A percentile compares a stretch with the other conserved stretches of the same genome.
Conservation (phyloP, 257 asterid genomes). For the Fraxinus anomala region DNA sequence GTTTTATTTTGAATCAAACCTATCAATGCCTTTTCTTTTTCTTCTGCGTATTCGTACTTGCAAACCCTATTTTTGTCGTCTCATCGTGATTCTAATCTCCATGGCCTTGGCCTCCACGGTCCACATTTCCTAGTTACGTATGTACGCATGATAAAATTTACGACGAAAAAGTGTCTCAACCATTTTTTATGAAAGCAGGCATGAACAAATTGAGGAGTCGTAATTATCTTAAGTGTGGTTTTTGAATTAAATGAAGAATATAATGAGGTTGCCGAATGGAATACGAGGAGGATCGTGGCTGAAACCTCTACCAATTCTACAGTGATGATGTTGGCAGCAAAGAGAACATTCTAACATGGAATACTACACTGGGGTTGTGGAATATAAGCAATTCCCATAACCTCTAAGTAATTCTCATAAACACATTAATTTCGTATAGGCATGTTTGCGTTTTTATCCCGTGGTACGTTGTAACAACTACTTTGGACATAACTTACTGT, state of each 20-base stretch:
- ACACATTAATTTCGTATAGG: not conserved
- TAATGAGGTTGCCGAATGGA: constrained; percentile 6
- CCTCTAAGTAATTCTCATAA: constrained; percentile 10
- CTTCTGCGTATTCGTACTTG: no score
- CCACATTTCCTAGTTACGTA: no score
- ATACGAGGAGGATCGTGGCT: constrained; percentile 23
- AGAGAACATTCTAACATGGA: constrained; percentile 26
- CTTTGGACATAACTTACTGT: no score
- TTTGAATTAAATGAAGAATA: not conserved
- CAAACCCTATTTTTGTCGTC: no score
- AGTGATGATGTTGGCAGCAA: constrained; percentile 35
- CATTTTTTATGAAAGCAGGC: not conserved
- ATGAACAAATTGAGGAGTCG: not conserved
- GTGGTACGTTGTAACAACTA: not conserved
- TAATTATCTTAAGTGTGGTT: not conserved
- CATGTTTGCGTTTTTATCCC: not conserved
- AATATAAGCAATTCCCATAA: constrained; percentile 29
- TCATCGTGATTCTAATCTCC: no score
- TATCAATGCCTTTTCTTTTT: no score
- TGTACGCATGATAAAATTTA: no score
- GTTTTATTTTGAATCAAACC: no score
- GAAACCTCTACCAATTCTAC: constrained; percentile 24
- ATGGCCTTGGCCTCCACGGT: no score
- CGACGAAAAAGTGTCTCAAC: not conserved
- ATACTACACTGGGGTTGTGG: constrained; percentile 44